A percentile compares a stretch with the other conserved stretches of the same genome.
phyloP scores from a whole-genome alignment of 2,329 filamentous ascomycete genomes.

The Furcasterigmium furcatum region DNA sequence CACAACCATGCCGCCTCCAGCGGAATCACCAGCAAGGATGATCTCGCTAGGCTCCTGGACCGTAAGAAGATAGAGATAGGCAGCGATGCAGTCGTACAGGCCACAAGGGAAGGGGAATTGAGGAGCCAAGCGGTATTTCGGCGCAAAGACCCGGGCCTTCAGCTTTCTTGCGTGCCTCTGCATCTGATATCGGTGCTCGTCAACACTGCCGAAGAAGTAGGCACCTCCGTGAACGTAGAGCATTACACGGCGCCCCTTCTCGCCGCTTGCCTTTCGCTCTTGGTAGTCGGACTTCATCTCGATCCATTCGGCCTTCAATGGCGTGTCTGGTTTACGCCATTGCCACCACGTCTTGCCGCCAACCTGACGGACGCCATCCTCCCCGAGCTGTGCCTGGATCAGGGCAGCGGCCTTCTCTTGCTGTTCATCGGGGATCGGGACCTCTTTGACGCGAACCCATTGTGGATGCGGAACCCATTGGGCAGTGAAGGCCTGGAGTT shows the following conservation, averaged over 20 bases:
- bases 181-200: slow-evolving; percentile 97
- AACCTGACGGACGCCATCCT: slow-evolving; percentile 68
- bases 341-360: slow-evolving; percentile 89
- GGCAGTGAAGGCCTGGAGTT: slow-evolving; percentile 84
- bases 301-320: slow-evolving; percentile 86
- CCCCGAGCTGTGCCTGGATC: slow-evolving; percentile 72
- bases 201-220: slow-evolving; percentile 93
- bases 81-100: slow-evolving; percentile 82
- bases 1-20: slow-evolving; percentile 86
- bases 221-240: slow-evolving; percentile 92
- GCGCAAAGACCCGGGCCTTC: slow-evolving; percentile 83
- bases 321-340: slow-evolving; percentile 67
- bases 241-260: slow-evolving; percentile 73
- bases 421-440: slow-evolving; percentile 61
- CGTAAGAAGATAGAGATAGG: slow-evolving; percentile 79
- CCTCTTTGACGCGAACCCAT: slow-evolving; percentile 78
- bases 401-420: slow-evolving; percentile 63
- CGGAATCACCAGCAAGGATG: slow-evolving; percentile 86
- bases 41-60: slow-evolving; percentile 78
- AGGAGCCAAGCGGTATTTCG: slow-evolving; percentile 81
- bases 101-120: slow-evolving; percentile 96
- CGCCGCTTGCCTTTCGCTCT: slow-evolving; percentile 60
- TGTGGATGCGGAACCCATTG: slow-evolving; percentile 89
- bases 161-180: slow-evolving; percentile 93
- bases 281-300: slow-evolving; percentile 86